phyloP scores from a whole-genome alignment of 768 basidiomycete species.

The Tricholoma sp. region DNA sequence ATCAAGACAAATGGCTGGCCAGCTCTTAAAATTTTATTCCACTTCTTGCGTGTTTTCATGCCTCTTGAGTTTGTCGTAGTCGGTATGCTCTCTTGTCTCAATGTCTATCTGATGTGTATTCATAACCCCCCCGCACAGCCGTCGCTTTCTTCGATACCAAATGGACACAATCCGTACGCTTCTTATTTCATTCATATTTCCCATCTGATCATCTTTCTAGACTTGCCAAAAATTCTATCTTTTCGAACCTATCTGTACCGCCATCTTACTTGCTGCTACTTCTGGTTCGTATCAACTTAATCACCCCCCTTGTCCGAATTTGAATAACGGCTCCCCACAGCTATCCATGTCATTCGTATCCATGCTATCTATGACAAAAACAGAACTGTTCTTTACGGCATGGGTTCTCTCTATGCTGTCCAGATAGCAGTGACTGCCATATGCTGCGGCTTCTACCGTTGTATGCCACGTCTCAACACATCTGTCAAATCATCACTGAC shows the following conservation, averaged over 20 bases:
- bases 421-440: conserved; percentile 73
- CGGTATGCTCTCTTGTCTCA: conserved; percentile 33
- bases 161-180: conserved; percentile 49
- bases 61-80: conserved; percentile 75
- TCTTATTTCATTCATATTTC: background rate
- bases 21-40: conserved; percentile 71
- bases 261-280: conserved; percentile 69
- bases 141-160: conserved; percentile 83
- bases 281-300: conserved; percentile 44
- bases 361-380: conserved; percentile 74
- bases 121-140: conserved; percentile 39
- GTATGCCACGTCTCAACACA: conserved; percentile 31
- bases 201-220: conserved; percentile 23
- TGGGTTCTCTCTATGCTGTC: conserved; percentile 56
- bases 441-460: conserved; percentile 74
- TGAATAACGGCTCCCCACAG: conserved; percentile 23
- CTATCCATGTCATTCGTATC: conserved; percentile 72
- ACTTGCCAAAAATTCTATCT: conserved; percentile 69
- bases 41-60: conserved; percentile 70
- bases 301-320: no score
- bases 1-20: conserved; percentile 67
- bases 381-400: conserved; percentile 44
- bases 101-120: background rate
- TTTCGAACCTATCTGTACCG: conserved; percentile 84
- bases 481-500: conserved; percentile 2